Evolutionary conservation across 805 yeast genomes (phyloP).

Genomic region (Saturnispora bothae): DNA sequence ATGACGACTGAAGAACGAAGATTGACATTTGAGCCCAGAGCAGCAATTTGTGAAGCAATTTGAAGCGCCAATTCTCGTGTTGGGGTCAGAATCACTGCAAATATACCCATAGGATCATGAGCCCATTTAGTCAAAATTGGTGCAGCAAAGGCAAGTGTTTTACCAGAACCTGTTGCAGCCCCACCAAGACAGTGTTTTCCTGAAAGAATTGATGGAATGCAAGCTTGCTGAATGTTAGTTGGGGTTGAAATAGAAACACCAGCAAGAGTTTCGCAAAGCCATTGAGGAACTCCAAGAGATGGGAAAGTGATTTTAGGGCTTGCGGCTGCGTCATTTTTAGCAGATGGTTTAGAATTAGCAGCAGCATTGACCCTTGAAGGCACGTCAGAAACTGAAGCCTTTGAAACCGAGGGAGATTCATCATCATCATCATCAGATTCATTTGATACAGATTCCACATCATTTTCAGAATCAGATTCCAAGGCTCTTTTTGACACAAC

Average conservation of each 20-base stretch:
- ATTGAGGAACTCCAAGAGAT: conserved; percentile 75
- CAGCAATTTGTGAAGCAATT: conserved; percentile 93
- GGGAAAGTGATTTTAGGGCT: too few species aligned
- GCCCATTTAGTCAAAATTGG: conserved; percentile 95
- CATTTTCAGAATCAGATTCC: too few species aligned
- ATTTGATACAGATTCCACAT: too few species aligned
- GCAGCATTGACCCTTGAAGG: too few species aligned
- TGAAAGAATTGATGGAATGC: conserved; percentile 75
- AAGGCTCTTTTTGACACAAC: too few species aligned
- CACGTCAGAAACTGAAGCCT: too few species aligned
- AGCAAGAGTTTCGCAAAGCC: conserved; percentile 73
- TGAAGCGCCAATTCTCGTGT: conserved; percentile 91
- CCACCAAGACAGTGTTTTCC: conserved; percentile 96
- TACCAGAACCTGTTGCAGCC: conserved; percentile 97
- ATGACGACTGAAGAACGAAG: conserved; percentile 74
- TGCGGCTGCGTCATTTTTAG: too few species aligned
- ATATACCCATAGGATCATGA: conserved; percentile 87
- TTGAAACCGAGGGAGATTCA: too few species aligned
- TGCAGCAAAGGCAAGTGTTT: conserved; percentile 95
- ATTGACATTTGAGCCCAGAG: conserved; percentile 83
- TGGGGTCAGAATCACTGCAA: conserved; percentile 83
- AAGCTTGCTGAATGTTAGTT: conserved; percentile 75
- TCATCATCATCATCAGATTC: too few species aligned
- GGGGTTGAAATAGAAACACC: conserved; percentile 81
- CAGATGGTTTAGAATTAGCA: too few species aligned